Percentiles rank a stretch among this genome's conserved stretches.
phyloP scores from a whole-genome alignment of 106 monocot genomes.

The Apostasia shenzhenica region DNA sequence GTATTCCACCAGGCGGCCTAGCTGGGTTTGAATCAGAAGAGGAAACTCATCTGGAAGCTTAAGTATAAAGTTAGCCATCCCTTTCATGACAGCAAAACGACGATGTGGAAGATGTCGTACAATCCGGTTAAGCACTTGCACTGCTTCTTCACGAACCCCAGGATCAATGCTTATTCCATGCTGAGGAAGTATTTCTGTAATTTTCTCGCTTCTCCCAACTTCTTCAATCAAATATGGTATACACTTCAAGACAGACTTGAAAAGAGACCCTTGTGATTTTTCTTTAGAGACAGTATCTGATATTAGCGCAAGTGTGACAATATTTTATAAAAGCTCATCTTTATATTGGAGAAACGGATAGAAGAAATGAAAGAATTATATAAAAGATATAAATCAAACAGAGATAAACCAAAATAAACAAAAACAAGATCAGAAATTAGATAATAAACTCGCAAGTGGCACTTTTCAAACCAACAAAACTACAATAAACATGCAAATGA shows the following conservation, averaged over 20 bases:
- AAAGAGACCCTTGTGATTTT: constrained; percentile 87
- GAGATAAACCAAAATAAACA: too few species aligned
- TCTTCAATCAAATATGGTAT: constrained; percentile 96
- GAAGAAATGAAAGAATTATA: background rate
- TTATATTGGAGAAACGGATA: background rate
- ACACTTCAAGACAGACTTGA: constrained; percentile 95
- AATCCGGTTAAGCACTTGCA: constrained; percentile 85
- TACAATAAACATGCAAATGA: too few species aligned
- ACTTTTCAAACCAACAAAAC: too few species aligned
- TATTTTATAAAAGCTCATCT: too few species aligned
- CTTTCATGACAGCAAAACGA: constrained; percentile 89
- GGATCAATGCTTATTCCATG: constrained; percentile 99
- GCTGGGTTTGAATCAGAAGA: constrained; percentile 87
- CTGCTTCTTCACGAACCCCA: constrained; percentile 98
- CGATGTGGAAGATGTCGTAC: constrained; percentile 83
- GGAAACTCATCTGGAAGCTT: constrained; percentile 98
- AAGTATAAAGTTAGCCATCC: constrained; percentile 92
- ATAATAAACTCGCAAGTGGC: too few species aligned
- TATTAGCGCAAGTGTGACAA: background rate
- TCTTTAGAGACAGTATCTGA: constrained; percentile 82
- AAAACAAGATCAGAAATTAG: too few species aligned
- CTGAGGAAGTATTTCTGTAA: constrained; percentile 97
- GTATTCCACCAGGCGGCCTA: constrained; percentile 80
- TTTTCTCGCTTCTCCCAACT: constrained; percentile 88
- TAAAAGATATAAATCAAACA: background rate